Evolutionary conservation across 2,329 filamentous ascomycete genomes (phyloP), one percentile per base, ranked within the genome.

Genomic region (Fusarium palustre): DNA sequence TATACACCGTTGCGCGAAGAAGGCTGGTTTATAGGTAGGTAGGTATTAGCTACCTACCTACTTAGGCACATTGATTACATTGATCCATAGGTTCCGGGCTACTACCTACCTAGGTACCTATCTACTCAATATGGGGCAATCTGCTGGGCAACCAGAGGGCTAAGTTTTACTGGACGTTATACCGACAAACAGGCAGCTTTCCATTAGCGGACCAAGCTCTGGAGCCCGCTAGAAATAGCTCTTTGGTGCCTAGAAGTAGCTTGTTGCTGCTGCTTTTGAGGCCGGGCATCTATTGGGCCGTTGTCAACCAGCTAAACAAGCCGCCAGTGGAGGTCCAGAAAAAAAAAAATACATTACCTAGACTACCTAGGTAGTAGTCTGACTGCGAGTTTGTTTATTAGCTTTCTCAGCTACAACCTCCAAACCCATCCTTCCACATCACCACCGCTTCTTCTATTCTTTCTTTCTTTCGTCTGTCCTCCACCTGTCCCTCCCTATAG

Each of bases 371-470:
- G 24, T 25, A 25, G 5, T 47, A 68, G 50, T 50, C 47, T 30
- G 28, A 47, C n/a, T 50, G 64, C 24, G n/a, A 33, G 31, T 69
- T 58, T 69, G 67, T 41, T 70, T 70, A 64, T 57, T 55, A 60
- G 56, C 62, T 54, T 65, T 47, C 47, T 55, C 66, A 54, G 39
- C 50, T 54, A 54, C 68, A 57, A 57, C 67, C 49, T 63, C 60
- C 10, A 59, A 47, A 63, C 47, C 48, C 55, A 59, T 50, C 61
- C 52, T 69, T 61, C 59, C 65, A 61, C 69, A 66, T 66, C 68
- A 69, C 64, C 69, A 58, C 66, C 69, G 47, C 67, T 61, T 64
- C 62, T 61, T 72, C 59, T 57, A 66, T 58, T 57, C 57, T 57
- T 61, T 55, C 61, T 54, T 34, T 55, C 24, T 59, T 62, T 55